These are phyloP conservation scores for Fusarium brachygibbosum DNA, from an alignment of 2,329 filamentous ascomycete species.

Conservation along the genomic window DNA sequence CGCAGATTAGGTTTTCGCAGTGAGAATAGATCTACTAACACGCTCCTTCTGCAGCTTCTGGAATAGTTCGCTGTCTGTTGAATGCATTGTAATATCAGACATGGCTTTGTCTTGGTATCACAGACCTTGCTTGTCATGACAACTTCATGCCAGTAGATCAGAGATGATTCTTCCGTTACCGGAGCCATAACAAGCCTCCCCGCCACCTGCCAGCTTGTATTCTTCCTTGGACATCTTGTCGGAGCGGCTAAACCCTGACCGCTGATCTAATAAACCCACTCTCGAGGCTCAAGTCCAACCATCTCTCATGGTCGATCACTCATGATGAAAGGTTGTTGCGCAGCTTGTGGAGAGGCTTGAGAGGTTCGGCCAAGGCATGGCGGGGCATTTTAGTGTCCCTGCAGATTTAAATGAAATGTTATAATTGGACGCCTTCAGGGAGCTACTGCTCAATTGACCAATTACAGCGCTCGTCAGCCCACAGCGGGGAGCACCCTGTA, in stretches of 20 bases:
- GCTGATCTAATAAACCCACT: slow-evolving; percentile 45
- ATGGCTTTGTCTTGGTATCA: background rate
- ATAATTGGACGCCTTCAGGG: slow-evolving; percentile 39
- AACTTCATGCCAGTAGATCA: slow-evolving; percentile 26
- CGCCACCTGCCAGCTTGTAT: slow-evolving; percentile 18
- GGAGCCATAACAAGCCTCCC: slow-evolving; percentile 15
- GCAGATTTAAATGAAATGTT: slow-evolving; percentile 38
- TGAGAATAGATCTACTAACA: background rate
- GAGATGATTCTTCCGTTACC: slow-evolving; percentile 16
- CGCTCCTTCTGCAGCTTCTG: slow-evolving; percentile 19
- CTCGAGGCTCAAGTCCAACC: slow-evolving; percentile 36
- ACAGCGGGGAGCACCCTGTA: slow-evolving; percentile 39
- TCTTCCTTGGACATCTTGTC: slow-evolving; percentile 18
- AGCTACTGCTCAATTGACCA: slow-evolving; percentile 45
- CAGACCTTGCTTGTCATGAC: slow-evolving; percentile 36
- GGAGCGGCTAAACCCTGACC: slow-evolving; percentile 44
- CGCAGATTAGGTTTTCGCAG: slow-evolving; percentile 8
- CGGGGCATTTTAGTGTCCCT: slow-evolving; percentile 48
- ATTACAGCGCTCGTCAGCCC: slow-evolving; percentile 25
- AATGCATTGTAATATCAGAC: slow-evolving; percentile 3
- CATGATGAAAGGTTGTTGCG: slow-evolving; percentile 43
- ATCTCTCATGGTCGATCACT: slow-evolving; percentile 35
- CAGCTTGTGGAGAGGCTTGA: slow-evolving; percentile 46
- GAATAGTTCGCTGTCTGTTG: slow-evolving; percentile 8
- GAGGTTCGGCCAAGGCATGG: slow-evolving; percentile 46